A percentile compares a stretch with the other conserved stretches of the same genome.
Conservation (phyloP, 2,329 filamentous ascomycete species). For the Hypocreales sp. region DNA sequence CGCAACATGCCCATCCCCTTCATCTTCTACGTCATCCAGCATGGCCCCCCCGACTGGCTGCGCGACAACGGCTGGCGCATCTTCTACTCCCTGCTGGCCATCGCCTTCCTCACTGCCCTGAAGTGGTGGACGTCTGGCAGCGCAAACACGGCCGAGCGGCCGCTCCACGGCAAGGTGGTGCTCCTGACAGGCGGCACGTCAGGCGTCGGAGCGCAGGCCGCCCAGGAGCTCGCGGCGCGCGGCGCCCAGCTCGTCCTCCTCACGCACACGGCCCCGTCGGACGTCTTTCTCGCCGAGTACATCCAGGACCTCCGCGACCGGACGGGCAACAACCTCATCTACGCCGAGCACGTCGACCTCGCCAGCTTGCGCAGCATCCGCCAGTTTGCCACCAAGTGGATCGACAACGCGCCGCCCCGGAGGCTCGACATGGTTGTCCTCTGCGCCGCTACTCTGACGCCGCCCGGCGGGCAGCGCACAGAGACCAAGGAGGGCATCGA, state of each 20-base stretch:
- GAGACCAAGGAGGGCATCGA: conserved; percentile 70
- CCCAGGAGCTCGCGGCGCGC: conserved; percentile 57
- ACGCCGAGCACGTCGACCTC: conserved; percentile 88
- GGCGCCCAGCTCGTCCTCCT: conserved; percentile 87
- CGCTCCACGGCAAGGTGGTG: conserved; percentile 87
- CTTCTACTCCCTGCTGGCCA: conserved; percentile 19
- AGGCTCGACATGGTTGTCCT: conserved; percentile 83
- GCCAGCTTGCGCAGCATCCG: conserved; percentile 79
- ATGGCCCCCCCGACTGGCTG: conserved; percentile 35
- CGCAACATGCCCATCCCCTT: conserved; percentile 39
- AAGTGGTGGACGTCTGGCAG: conserved; percentile 72
- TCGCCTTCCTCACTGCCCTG: conserved; percentile 25
- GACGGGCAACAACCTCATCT: conserved; percentile 76
- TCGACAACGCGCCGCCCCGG: conserved; percentile 83
- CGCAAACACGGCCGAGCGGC: conserved; percentile 57
- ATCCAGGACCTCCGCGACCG: conserved; percentile 70
- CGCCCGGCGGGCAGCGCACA: conserved; percentile 42
- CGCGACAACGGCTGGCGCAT: conserved; percentile 27
- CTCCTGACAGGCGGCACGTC: conserved; percentile 92
- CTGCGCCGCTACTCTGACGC: conserved; percentile 65
- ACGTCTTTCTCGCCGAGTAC: conserved; percentile 84
- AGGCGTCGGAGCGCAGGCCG: conserved; percentile 70
- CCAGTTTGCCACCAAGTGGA: conserved; percentile 91
- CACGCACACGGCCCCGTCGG: conserved; percentile 64
- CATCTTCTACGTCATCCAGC: conserved; percentile 25